A percentile compares a stretch with the other conserved stretches of the same genome.
Evolutionary conservation across 352 stramenopile genomes (phyloP).

Genomic region (Phytopythium chamaehyphon): DNA sequence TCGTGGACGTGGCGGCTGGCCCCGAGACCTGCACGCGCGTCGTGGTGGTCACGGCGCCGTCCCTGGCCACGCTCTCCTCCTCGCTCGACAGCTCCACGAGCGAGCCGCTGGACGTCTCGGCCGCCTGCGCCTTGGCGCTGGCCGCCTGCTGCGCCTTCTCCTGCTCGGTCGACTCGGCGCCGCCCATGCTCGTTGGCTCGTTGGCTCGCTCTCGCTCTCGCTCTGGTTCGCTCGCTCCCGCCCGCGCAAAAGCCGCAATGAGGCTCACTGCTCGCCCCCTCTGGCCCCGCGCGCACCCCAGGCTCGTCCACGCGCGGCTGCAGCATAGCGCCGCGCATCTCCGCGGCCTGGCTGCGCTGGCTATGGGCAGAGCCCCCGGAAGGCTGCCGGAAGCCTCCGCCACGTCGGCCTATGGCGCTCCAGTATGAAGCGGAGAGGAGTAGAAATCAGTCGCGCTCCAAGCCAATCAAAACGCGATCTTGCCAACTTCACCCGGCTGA

Average conservation of each 20-base stretch:
- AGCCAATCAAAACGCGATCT: too few relatives aligned
- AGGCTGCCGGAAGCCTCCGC: too few relatives aligned
- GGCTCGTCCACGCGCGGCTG: background rate
- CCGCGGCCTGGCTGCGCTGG: too few relatives aligned
- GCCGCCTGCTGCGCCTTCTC: constrained; percentile 6
- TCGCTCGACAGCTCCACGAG: constrained; percentile 3
- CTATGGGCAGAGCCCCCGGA: too few relatives aligned
- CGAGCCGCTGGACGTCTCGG: constrained; percentile 6
- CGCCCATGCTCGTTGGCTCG: constrained; percentile 17
- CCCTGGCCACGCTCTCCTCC: constrained; percentile 7
- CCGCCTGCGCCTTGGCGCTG: constrained; percentile 4
- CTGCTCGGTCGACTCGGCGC: constrained; percentile 22
- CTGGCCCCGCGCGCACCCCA: background rate
- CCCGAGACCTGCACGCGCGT: constrained; percentile 10
- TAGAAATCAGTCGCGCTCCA: too few relatives aligned
- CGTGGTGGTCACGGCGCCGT: constrained; percentile 11
- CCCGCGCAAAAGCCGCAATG: constrained; percentile 21
- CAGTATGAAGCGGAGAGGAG: too few relatives aligned
- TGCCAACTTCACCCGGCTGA: too few relatives aligned
- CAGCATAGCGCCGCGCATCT: background rate
- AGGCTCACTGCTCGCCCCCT: background rate
- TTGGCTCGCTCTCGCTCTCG: constrained; percentile 6
- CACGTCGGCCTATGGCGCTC: too few relatives aligned
- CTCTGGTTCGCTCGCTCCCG: constrained; percentile 3
- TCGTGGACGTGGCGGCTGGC: constrained; percentile 18